These are phyloP conservation scores for Trichoderma erinaceum DNA, from an alignment of 495 filamentous ascomycete genomes.

Conservation along the genomic window DNA sequence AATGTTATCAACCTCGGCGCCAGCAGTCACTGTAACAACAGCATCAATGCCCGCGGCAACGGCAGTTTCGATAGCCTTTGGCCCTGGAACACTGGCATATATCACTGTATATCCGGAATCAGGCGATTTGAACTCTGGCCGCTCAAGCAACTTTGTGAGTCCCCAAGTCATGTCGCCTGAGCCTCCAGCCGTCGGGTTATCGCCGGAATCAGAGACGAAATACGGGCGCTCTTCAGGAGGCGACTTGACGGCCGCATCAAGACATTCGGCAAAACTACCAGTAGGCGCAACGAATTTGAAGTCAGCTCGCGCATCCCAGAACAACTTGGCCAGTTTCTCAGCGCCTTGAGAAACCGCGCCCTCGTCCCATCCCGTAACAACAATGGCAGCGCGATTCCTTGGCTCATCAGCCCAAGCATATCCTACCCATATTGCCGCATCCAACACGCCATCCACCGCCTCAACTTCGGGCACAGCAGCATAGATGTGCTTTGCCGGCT, in stretches of 20 bases:
- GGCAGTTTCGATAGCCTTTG: slow-evolving; percentile 40
- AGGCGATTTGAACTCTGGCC: slow-evolving; percentile 40
- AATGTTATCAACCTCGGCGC: slow-evolving; percentile 48
- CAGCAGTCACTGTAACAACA: slow-evolving; percentile 48
- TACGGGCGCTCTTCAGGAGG: slow-evolving; percentile 42
- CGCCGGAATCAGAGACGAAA: slow-evolving; percentile 55
- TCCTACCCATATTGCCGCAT: slow-evolving; percentile 54
- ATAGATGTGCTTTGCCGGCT: slow-evolving; percentile 51
- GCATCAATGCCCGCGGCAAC: slow-evolving; percentile 44
- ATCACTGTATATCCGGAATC: slow-evolving; percentile 40
- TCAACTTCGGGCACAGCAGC: slow-evolving; percentile 42
- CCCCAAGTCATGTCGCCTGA: slow-evolving; percentile 53
- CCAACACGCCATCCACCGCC: slow-evolving; percentile 36
- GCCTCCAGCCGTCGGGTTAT: slow-evolving; percentile 53
- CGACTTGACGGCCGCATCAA: slow-evolving; percentile 37
- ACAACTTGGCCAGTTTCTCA: slow-evolving; percentile 40
- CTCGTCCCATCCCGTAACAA: slow-evolving; percentile 48
- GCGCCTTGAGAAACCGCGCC: slow-evolving; percentile 33
- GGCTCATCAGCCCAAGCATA: slow-evolving; percentile 57
- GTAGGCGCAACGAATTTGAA: slow-evolving; percentile 52
- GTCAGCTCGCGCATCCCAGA: slow-evolving; percentile 44
- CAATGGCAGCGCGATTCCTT: slow-evolving; percentile 46
- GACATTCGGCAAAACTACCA: slow-evolving; percentile 44
- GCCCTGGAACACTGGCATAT: slow-evolving; percentile 52
- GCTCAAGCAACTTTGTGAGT: slow-evolving; percentile 39